These are phyloP conservation scores for Nemania abortiva DNA, from an alignment of 2,329 filamentous ascomycete species.

Conservation along the genomic window DNA sequence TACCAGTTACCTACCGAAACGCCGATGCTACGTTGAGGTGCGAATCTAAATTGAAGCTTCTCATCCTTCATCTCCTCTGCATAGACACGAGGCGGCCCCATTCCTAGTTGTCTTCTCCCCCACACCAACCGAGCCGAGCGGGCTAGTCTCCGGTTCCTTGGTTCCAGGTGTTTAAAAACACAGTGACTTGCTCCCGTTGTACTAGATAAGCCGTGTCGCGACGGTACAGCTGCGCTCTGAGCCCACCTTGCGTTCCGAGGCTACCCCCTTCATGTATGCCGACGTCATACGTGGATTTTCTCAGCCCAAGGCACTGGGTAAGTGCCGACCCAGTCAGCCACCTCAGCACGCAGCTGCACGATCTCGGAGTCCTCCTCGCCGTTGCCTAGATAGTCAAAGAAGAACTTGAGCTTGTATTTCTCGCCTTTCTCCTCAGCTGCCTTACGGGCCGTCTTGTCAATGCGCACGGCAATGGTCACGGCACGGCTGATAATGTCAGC, in stretches of 20 bases:
- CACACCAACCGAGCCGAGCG: neutral
- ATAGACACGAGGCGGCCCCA: neutral
- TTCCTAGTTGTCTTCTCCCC: neutral
- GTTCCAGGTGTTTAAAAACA: neutral
- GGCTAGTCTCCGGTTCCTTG: too few relatives aligned
- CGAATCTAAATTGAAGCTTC: conserved; percentile 27
- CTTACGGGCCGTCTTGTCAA: conserved; percentile 79
- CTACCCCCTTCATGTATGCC: conserved; percentile 32
- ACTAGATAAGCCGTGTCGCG: neutral
- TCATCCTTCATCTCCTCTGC: neutral
- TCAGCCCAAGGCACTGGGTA: conserved; percentile 77
- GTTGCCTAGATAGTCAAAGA: conserved; percentile 75
- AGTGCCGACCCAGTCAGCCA: conserved; percentile 82
- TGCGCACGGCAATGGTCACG: conserved; percentile 80
- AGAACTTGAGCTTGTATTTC: conserved; percentile 75
- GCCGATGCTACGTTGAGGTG: conserved; percentile 42
- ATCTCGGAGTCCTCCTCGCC: conserved; percentile 78
- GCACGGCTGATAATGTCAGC: conserved; percentile 88
- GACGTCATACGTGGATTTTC: conserved; percentile 43
- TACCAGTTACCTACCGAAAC: conserved; percentile 27
- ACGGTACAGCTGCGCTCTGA: neutral
- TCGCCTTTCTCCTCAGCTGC: conserved; percentile 75
- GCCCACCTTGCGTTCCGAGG: neutral
- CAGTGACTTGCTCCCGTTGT: neutral
- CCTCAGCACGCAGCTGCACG: conserved; percentile 77